Evolutionary conservation across 2,329 filamentous ascomycete genomes (phyloP).

Genomic region (Amauroascus niger): DNA sequence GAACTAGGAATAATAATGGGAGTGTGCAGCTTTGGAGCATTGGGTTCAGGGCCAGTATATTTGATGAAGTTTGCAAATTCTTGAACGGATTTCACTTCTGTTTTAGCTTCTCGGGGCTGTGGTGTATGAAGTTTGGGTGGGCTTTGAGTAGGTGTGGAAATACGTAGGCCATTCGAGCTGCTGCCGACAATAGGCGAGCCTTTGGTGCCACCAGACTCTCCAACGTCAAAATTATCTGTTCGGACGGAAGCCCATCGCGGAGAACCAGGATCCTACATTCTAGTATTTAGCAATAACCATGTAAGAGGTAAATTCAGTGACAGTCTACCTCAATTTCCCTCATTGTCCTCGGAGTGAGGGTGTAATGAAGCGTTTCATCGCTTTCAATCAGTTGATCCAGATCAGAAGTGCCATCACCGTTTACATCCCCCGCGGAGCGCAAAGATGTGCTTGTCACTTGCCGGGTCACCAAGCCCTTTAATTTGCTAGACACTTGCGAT

Average conservation of each 20-base stretch:
- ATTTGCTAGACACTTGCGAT: conserved; percentile 34
- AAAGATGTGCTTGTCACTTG: conserved; percentile 20
- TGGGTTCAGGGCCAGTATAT: conserved; percentile 58
- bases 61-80: conserved; percentile 88
- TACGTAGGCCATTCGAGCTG: conserved; percentile 3
- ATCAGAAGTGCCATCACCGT: conserved; percentile 51
- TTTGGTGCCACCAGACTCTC: neutral
- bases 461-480: conserved; percentile 36
- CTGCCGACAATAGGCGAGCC: neutral
- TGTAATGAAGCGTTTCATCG: conserved; percentile 73
- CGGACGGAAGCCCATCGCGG: conserved; percentile 26
- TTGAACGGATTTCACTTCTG: conserved; percentile 59
- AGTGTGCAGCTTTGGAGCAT: neutral
- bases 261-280: conserved; percentile 27
- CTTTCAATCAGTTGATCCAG: conserved; percentile 75
- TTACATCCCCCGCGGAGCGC: conserved; percentile 20
- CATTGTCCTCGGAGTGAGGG: conserved; percentile 69
- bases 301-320: neutral
- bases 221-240: conserved; percentile 22
- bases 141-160: conserved; percentile 5
- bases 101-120: conserved; percentile 61
- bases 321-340: conserved; percentile 57
- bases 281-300: neutral
- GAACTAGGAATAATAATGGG: conserved; percentile 1
- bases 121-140: conserved; percentile 13